Evolutionary conservation across 345 rosid species (phyloP).

Genomic region (Syzygium jambos): DNA sequence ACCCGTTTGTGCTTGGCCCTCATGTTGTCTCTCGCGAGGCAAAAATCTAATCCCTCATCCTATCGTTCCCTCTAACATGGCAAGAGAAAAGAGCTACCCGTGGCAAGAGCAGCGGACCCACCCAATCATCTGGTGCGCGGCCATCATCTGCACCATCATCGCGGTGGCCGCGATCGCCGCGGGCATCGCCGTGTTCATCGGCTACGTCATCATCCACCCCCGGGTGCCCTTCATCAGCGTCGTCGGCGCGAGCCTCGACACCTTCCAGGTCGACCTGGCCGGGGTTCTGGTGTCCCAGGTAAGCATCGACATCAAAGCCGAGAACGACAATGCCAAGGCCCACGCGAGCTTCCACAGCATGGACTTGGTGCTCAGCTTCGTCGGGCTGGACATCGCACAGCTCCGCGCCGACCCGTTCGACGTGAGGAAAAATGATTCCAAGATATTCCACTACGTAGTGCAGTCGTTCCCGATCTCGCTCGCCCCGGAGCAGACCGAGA

Average conservation of each 20-base stretch:
- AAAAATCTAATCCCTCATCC: not conserved
- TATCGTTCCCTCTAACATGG: not conserved
- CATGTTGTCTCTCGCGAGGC: slow-evolving; percentile 27
- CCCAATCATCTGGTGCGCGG: slow-evolving; percentile 63
- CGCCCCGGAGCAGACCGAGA: slow-evolving; percentile 24
- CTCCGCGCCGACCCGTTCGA: slow-evolving; percentile 40
- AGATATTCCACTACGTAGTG: slow-evolving; percentile 29
- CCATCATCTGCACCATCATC: slow-evolving; percentile 61
- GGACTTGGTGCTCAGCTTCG: slow-evolving; percentile 30
- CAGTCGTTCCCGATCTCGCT: slow-evolving; percentile 60
- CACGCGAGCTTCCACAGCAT: slow-evolving; percentile 47
- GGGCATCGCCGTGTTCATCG: slow-evolving; percentile 56
- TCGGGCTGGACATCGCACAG: slow-evolving; percentile 31
- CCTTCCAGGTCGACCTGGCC: slow-evolving; percentile 21
- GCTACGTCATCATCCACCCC: slow-evolving; percentile 71
- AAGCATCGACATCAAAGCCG: slow-evolving; percentile 36
- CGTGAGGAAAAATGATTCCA: slow-evolving; percentile 45
- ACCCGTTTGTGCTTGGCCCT: not conserved
- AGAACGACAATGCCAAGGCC: slow-evolving; percentile 65
- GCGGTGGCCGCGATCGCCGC: slow-evolving; percentile 47
- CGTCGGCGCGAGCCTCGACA: slow-evolving; percentile 41
- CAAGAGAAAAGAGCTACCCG: accelerated
- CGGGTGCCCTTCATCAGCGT: slow-evolving; percentile 65
- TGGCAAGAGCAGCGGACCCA: slow-evolving; percentile 1
- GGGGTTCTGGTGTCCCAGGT: slow-evolving; percentile 57